phyloP scores from a whole-genome alignment of 2,329 filamentous ascomycete species.

The Coleophoma crateriformis region DNA sequence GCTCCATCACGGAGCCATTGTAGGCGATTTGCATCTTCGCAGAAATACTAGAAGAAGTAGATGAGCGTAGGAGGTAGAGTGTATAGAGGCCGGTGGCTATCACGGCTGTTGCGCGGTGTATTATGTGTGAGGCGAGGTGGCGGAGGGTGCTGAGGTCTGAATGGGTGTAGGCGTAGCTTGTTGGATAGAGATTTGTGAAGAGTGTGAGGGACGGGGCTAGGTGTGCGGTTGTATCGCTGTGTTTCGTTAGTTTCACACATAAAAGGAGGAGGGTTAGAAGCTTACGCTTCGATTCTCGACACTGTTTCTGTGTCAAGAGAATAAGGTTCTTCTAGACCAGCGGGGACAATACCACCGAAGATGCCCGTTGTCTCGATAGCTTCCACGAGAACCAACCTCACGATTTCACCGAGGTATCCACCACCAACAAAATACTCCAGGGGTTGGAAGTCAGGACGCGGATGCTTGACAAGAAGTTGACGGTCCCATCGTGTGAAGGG shows the following conservation, averaged over 20 bases:
- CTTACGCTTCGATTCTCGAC: conserved; percentile 47
- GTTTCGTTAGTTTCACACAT: background rate
- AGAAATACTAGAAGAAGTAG: conserved; percentile 35
- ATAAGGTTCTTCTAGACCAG: conserved; percentile 46
- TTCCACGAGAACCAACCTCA: conserved; percentile 51
- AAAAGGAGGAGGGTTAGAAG: conserved; percentile 4
- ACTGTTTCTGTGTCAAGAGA: conserved; percentile 56
- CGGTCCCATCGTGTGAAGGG: conserved; percentile 58
- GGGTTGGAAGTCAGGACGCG: conserved; percentile 54
- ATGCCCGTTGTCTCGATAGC: conserved; percentile 48
- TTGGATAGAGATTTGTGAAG: conserved; percentile 45
- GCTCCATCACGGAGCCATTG: conserved; percentile 75
- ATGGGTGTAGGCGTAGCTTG: conserved; percentile 35
- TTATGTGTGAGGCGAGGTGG: conserved; percentile 47
- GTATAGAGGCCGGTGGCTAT: conserved; percentile 54
- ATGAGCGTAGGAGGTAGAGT: conserved; percentile 51
- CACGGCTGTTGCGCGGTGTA: conserved; percentile 52
- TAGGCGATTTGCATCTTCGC: conserved; percentile 61
- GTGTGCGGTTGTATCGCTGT: conserved; percentile 38
- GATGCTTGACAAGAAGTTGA: conserved; percentile 44
- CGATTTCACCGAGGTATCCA: conserved; percentile 62
- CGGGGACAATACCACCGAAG: conserved; percentile 50
- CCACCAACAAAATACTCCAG: conserved; percentile 59
- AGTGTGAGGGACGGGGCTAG: conserved; percentile 32
- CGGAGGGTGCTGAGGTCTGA: conserved; percentile 47